These are phyloP conservation scores for Scorias spongiosa DNA, from an alignment of 2,329 filamentous ascomycete species.

Conservation along the genomic window DNA sequence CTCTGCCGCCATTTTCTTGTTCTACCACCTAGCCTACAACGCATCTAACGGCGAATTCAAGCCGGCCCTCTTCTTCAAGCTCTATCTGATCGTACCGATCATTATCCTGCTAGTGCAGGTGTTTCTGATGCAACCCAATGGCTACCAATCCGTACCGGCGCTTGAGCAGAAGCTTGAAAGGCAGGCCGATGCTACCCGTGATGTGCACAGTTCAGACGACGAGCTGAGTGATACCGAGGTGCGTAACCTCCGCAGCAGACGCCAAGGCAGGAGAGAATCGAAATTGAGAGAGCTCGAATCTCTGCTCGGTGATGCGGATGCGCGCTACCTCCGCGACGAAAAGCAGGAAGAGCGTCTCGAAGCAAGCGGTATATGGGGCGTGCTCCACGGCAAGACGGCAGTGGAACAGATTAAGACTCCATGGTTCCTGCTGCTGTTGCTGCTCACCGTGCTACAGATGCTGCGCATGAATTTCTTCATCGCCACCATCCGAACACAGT, in stretches of 20 bases:
- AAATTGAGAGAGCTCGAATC: conserved; percentile 59
- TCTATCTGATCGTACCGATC: conserved; percentile 30
- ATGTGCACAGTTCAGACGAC: conserved; percentile 42
- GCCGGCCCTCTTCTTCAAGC: conserved; percentile 33
- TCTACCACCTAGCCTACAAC: conserved; percentile 33
- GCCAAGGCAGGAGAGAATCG: conserved; percentile 44
- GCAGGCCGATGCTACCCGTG: conserved; percentile 38
- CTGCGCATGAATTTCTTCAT: conserved; percentile 75
- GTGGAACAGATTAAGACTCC: conserved; percentile 58
- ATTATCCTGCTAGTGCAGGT: conserved; percentile 28
- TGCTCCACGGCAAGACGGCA: conserved; percentile 59
- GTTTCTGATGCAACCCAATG: conserved; percentile 31
- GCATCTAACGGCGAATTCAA: conserved; percentile 25
- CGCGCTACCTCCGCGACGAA: conserved; percentile 43
- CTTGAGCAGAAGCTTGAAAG: conserved; percentile 66
- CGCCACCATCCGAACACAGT: conserved; percentile 68
- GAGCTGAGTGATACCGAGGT: conserved; percentile 41
- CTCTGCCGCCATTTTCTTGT: conserved; percentile 32
- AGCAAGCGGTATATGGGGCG: conserved; percentile 67
- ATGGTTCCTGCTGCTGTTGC: conserved; percentile 72
- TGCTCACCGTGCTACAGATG: conserved; percentile 46
- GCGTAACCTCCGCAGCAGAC: conserved; percentile 36
- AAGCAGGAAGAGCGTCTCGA: conserved; percentile 8
- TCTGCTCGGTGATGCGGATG: conserved; percentile 52
- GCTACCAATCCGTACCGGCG: conserved; percentile 50